Conservation (phyloP, 2,329 filamentous ascomycete genomes). For the Ophiostoma pallidulum region DNA sequence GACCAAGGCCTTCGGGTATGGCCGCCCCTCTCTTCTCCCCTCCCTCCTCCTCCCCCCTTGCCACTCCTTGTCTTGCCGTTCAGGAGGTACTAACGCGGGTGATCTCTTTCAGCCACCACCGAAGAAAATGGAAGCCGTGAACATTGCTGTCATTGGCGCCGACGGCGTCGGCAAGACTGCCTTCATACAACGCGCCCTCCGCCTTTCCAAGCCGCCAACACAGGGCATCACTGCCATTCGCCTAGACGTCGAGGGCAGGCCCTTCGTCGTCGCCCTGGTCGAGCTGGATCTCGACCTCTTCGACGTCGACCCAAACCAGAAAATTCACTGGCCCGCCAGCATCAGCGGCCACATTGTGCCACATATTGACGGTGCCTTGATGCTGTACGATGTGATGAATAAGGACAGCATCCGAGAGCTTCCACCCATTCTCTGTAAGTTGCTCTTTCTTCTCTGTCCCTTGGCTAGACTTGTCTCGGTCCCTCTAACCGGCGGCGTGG, state of each 20-base stretch:
- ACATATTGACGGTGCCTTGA: slow-evolving; percentile 70
- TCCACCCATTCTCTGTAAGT: slow-evolving; percentile 70
- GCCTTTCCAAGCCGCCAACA: slow-evolving; percentile 42
- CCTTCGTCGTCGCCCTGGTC: slow-evolving; percentile 51
- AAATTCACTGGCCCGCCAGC: slow-evolving; percentile 58
- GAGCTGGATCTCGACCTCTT: slow-evolving; percentile 59
- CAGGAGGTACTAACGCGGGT: not conserved
- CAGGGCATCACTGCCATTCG: slow-evolving; percentile 47
- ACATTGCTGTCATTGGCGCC: slow-evolving; percentile 58
- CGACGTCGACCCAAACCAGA: slow-evolving; percentile 47
- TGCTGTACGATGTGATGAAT: slow-evolving; percentile 81
- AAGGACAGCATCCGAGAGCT: slow-evolving; percentile 64
- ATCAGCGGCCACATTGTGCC: slow-evolving; percentile 63
- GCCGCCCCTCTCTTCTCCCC: not conserved
- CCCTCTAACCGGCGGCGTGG: slow-evolving; percentile 5
- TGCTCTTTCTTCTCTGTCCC: not conserved
- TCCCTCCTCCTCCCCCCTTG: not conserved
- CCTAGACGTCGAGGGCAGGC: slow-evolving; percentile 47
- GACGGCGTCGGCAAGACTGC: slow-evolving; percentile 59
- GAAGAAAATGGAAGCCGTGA: slow-evolving; percentile 47
- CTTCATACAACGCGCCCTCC: slow-evolving; percentile 55
- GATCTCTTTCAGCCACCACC: not conserved
- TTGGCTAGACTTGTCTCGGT: not conserved
- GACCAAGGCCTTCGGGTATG: slow-evolving; percentile 22
- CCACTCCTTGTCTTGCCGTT: not conserved